A percentile compares a stretch with the other conserved stretches of the same genome.
These are phyloP conservation scores for Solanum hybrid DNA, from an alignment of 305 asterid species.

Conservation along the genomic window DNA sequence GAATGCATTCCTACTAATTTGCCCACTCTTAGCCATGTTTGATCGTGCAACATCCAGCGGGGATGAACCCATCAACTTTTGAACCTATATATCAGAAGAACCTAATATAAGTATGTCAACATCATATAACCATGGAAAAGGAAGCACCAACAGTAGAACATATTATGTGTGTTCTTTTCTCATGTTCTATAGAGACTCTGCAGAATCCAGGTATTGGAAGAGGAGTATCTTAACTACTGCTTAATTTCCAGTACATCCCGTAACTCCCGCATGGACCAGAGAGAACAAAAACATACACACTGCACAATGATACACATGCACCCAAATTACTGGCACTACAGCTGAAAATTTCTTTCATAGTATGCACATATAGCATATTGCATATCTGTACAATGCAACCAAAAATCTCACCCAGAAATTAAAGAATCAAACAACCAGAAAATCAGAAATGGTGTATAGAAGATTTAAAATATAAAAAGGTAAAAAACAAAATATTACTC, in stretches of 20 bases:
- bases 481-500: not conserved
- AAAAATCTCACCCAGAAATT: not conserved
- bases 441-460: not conserved
- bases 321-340: not conserved
- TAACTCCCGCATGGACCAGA: not conserved
- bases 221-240: not conserved
- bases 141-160: not conserved
- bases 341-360: not conserved
- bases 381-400: not conserved
- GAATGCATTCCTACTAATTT: constrained; percentile 65
- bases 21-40: constrained; percentile 75
- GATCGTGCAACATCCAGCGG: constrained; percentile 79
- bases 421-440: not conserved
- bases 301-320: not conserved
- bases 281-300: not conserved
- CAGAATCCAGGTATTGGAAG: not conserved
- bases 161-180: not conserved
- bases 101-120: not conserved
- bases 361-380: not conserved
- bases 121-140: not conserved
- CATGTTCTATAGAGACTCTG: not conserved
- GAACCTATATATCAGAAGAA: constrained; percentile 36
- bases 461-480: not conserved
- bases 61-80: constrained; percentile 77
- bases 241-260: not conserved